Evolutionary conservation across 1,284 basidiomycete species (phyloP).

Genomic region (Heterobasidion occidentale): DNA sequence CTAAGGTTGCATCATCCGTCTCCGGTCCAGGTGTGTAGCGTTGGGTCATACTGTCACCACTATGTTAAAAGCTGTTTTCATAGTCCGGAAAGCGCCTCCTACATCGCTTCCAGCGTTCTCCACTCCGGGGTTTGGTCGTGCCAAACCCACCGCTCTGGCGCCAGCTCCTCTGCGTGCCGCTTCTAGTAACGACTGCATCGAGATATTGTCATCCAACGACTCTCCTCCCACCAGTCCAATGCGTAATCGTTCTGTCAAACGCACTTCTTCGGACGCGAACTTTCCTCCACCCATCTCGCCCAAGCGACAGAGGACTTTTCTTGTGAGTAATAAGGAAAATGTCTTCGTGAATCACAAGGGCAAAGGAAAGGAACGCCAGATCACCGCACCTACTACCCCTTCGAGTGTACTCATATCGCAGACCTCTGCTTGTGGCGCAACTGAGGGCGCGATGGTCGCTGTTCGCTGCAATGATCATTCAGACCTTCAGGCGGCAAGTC

Average conservation of each 20-base stretch:
- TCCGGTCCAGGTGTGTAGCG: slow-evolving; percentile 11
- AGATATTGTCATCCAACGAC: not conserved
- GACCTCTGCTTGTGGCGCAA: too few relatives aligned
- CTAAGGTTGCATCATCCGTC: slow-evolving; percentile 11
- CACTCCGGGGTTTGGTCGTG: not conserved
- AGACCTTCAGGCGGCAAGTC: too few relatives aligned
- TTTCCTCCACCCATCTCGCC: too few relatives aligned
- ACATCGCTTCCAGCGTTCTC: not conserved
- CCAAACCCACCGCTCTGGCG: not conserved
- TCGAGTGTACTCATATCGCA: too few relatives aligned
- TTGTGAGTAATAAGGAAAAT: too few relatives aligned
- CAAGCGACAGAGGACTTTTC: too few relatives aligned
- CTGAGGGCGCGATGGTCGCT: too few relatives aligned
- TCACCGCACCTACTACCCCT: too few relatives aligned
- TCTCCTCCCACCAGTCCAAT: not conserved
- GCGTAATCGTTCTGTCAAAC: not conserved
- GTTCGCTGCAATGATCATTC: too few relatives aligned
- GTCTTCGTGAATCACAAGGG: too few relatives aligned
- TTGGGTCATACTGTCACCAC: not conserved
- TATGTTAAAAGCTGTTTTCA: not conserved
- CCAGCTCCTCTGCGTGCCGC: not conserved
- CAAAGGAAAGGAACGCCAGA: too few relatives aligned
- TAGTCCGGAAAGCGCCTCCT: not conserved
- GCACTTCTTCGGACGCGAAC: not conserved
- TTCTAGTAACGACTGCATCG: not conserved